phyloP scores from a whole-genome alignment of 2,329 filamentous ascomycete species.

The Ceratocystis eucalypticola region DNA sequence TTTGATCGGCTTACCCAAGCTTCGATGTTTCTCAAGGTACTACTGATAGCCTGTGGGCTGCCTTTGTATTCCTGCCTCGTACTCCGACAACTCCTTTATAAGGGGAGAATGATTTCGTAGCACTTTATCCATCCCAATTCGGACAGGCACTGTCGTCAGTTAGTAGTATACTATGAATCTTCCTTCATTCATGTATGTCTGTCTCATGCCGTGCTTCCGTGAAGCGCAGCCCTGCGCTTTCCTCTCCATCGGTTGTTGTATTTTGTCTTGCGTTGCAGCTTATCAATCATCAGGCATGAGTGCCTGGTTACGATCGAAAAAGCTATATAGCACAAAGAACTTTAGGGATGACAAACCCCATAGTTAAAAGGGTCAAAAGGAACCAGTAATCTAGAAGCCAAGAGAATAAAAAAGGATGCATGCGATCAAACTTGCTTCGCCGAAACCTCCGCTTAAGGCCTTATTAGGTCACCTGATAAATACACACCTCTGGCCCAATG shows the following conservation, averaged over 20 bases:
- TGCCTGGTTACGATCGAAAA: not conserved
- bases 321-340: too few relatives aligned
- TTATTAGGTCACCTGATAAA: not conserved
- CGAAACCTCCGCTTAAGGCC: not conserved
- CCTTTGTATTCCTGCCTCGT: not conserved
- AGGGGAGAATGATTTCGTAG: not conserved
- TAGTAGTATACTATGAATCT: not conserved
- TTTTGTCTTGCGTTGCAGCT: not conserved
- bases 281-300: not conserved
- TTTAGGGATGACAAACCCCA: too few relatives aligned
- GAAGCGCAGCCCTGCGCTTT: not conserved
- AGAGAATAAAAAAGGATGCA: not conserved
- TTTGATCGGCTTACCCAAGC: not conserved
- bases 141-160: not conserved
- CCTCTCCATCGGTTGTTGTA: not conserved
- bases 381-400: not conserved
- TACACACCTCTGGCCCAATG: conserved; percentile 1
- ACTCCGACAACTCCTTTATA: not conserved
- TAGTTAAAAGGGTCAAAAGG: not conserved
- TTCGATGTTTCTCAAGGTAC: not conserved
- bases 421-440: not conserved
- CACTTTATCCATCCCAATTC: not conserved
- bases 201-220: not conserved
- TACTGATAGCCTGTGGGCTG: not conserved
- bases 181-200: not conserved